Evolutionary conservation across 768 basidiomycete genomes (phyloP).

Genomic region (Suillus americanus): DNA sequence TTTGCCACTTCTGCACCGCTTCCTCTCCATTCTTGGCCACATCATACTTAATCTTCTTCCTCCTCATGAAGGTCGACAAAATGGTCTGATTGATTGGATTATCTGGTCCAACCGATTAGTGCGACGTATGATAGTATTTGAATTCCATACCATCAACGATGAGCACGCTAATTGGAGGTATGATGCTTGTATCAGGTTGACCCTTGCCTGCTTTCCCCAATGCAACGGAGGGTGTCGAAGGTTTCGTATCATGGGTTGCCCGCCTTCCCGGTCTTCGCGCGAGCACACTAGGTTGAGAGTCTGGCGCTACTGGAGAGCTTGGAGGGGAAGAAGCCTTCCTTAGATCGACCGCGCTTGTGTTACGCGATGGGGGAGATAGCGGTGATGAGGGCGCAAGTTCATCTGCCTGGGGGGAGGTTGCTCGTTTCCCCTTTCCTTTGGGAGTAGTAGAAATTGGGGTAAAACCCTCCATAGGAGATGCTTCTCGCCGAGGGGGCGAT

Average conservation of each 20-base stretch:
- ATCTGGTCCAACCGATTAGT: slow-evolving; percentile 51
- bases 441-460: slow-evolving; percentile 7
- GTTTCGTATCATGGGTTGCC: slow-evolving; percentile 27
- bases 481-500: slow-evolving; percentile 24
- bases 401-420: slow-evolving; percentile 30
- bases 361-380: slow-evolving; percentile 20
- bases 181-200: slow-evolving; percentile 64
- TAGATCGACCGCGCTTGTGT: slow-evolving; percentile 24
- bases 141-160: slow-evolving; percentile 86
- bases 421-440: slow-evolving; percentile 29
- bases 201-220: slow-evolving; percentile 51
- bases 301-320: slow-evolving; percentile 29
- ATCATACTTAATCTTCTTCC: slow-evolving; percentile 93
- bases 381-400: slow-evolving; percentile 16
- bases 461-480: slow-evolving; percentile 20
- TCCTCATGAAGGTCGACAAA: slow-evolving; percentile 94
- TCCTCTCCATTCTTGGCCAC: slow-evolving; percentile 94
- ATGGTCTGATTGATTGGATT: slow-evolving; percentile 99
- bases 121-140: slow-evolving; percentile 1
- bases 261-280: slow-evolving; percentile 33
- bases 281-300: slow-evolving; percentile 22
- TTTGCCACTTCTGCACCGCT: slow-evolving; percentile 93
- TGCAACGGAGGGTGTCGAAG: slow-evolving; percentile 26
- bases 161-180: slow-evolving; percentile 95
- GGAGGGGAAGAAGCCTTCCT: slow-evolving; percentile 37